Evolutionary conservation across 345 rosid genomes (phyloP).

Genomic region (Corchorus olitorius): DNA sequence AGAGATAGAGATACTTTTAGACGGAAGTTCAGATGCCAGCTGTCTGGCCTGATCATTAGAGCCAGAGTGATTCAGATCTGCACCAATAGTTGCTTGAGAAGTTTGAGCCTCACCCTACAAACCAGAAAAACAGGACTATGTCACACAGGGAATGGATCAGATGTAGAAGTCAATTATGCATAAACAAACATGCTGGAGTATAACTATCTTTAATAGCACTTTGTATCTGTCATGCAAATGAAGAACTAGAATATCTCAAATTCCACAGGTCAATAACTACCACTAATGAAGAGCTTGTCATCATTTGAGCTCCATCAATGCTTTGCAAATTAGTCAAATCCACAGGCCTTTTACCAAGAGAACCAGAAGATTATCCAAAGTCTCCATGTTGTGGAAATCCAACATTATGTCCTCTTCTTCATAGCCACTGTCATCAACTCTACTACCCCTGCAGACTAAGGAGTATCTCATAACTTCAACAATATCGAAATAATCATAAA

Average conservation of each 20-base stretch:
- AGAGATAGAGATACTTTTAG: conserved; percentile 37
- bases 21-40: conserved; percentile 44
- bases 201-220: not conserved
- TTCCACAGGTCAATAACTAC: conserved; percentile 31
- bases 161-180: not conserved
- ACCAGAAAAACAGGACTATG: conserved; percentile 7
- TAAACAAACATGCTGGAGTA: not conserved
- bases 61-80: conserved; percentile 37
- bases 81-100: conserved; percentile 39
- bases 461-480: conserved; percentile 91
- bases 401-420: conserved; percentile 64
- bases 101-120: conserved; percentile 60
- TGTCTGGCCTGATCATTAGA: conserved; percentile 44
- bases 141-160: not conserved
- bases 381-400: conserved; percentile 57
- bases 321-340: conserved; percentile 47
- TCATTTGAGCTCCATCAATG: conserved; percentile 40
- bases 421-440: conserved; percentile 75
- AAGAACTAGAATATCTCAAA: conserved; percentile 4
- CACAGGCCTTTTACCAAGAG: conserved; percentile 36
- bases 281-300: conserved; percentile 48
- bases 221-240: not conserved
- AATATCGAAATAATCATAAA: conserved; percentile 52
- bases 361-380: conserved; percentile 61
- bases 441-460: conserved; percentile 60